phyloP scores from a whole-genome alignment of 192 early-diverging fungal species.

The Cetraspora pellucida region DNA sequence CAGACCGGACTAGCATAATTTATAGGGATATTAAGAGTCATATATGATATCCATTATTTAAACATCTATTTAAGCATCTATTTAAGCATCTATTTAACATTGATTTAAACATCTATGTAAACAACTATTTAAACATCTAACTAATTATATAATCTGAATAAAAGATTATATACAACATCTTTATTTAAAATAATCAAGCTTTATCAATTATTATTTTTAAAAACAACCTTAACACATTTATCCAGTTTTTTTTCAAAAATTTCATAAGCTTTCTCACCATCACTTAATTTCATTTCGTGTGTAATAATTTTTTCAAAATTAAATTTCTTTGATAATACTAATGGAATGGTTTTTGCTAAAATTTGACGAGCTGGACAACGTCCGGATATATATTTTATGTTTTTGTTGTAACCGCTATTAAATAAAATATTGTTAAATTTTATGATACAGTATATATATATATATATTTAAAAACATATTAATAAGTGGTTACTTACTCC shows the following conservation, averaged over 20 bases:
- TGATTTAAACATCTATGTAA: too few species aligned
- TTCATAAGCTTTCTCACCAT: constrained; percentile 51
- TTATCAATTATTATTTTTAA: constrained; percentile 31
- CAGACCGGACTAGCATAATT: too few species aligned
- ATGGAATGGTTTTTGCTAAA: constrained; percentile 42
- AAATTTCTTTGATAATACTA: constrained; percentile 39
- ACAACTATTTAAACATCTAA: too few species aligned
- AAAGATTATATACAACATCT: too few species aligned
- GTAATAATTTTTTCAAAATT: constrained; percentile 48
- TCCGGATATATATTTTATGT: constrained; percentile 54
- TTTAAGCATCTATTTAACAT: too few species aligned
- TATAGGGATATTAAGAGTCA: too few species aligned
- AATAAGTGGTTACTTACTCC: constrained; percentile 25
- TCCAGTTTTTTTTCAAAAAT: constrained; percentile 47
- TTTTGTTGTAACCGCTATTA: constrained; percentile 55
- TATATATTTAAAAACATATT: too few species aligned
- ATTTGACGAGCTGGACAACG: constrained; percentile 55
- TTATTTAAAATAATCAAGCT: too few species aligned
- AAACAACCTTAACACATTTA: constrained; percentile 49
- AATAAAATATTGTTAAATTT: constrained; percentile 1
- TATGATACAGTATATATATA: background rate
- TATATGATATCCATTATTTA: too few species aligned
- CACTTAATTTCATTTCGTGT: constrained; percentile 45
- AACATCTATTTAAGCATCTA: too few species aligned
- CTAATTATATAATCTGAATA: too few species aligned